Evolutionary conservation across 176 grass and related monocot species (phyloP).

Genomic region (Zea luxurians): DNA sequence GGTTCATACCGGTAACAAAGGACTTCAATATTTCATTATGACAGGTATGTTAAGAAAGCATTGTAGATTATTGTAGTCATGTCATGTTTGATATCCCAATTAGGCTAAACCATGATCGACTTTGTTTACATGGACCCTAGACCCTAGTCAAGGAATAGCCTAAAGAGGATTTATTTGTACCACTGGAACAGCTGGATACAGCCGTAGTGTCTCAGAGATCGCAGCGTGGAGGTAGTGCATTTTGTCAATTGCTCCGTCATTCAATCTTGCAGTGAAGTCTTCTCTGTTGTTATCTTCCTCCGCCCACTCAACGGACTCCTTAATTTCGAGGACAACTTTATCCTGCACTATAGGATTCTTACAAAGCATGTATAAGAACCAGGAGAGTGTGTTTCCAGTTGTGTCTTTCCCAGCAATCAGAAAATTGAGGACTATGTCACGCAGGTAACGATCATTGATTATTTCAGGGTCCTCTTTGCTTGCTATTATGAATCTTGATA

Average conservation of each 20-base stretch:
- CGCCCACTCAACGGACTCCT: slow-evolving; percentile 18
- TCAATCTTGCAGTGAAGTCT: slow-evolving; percentile 40
- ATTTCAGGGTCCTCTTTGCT: slow-evolving; percentile 42
- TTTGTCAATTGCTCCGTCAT: slow-evolving; percentile 42
- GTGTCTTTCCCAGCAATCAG: slow-evolving; percentile 76
- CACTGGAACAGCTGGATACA: slow-evolving; percentile 68
- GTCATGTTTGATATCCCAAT: neutral
- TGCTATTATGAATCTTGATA: slow-evolving; percentile 70
- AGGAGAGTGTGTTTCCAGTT: slow-evolving; percentile 61
- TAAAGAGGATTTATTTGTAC: slow-evolving; percentile 27
- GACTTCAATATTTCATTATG: neutral
- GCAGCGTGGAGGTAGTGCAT: slow-evolving; percentile 65
- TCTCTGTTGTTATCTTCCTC: slow-evolving; percentile 17
- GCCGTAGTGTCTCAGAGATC: slow-evolving; percentile 52
- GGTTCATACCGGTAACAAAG: neutral
- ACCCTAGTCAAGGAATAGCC: neutral
- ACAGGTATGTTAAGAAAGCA: neutral
- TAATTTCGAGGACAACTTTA: slow-evolving; percentile 53
- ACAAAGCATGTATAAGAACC: slow-evolving; percentile 80
- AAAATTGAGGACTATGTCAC: slow-evolving; percentile 78
- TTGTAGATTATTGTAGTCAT: neutral
- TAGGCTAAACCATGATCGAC: too few relatives aligned
- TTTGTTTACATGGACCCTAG: too few relatives aligned
- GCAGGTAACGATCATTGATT: slow-evolving; percentile 56
- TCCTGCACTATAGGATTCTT: slow-evolving; percentile 65